Evolutionary conservation across 257 asterid genomes (phyloP).

Genomic region (Solanum neorickii): DNA sequence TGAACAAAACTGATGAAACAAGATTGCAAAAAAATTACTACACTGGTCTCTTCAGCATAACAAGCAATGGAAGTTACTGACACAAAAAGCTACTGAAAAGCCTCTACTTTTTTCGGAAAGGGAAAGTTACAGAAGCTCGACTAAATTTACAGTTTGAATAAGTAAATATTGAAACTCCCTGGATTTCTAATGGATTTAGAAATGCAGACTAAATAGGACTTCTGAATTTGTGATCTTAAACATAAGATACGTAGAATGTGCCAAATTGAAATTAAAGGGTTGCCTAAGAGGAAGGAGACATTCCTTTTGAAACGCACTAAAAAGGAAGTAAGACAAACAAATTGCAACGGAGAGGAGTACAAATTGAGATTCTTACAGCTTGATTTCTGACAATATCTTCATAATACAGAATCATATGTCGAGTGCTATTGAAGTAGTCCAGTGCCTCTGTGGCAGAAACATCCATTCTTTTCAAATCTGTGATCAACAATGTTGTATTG

Average conservation of each 20-base stretch:
- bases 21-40: background rate
- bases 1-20: background rate
- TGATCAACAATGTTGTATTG: constrained; percentile 38
- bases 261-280: background rate
- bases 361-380: constrained; percentile 36
- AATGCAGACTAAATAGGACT: background rate
- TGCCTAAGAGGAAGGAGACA: background rate
- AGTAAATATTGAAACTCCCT: background rate
- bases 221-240: background rate
- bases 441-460: constrained; percentile 36
- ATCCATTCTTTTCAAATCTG: constrained; percentile 58
- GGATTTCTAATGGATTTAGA: background rate
- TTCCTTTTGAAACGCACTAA: background rate
- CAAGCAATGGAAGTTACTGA: background rate
- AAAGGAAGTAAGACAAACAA: background rate
- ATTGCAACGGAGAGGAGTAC: background rate
- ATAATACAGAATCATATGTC: constrained; percentile 65
- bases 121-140: background rate
- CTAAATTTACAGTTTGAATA: background rate
- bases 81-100: background rate
- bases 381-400: constrained; percentile 74
- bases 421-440: constrained; percentile 52
- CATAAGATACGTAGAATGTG: background rate
- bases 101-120: background rate
- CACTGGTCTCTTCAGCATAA: background rate